A percentile compares a stretch with the other conserved stretches of the same genome.
phyloP scores from a whole-genome alignment of 768 basidiomycete genomes.

The Panus rudis region DNA sequence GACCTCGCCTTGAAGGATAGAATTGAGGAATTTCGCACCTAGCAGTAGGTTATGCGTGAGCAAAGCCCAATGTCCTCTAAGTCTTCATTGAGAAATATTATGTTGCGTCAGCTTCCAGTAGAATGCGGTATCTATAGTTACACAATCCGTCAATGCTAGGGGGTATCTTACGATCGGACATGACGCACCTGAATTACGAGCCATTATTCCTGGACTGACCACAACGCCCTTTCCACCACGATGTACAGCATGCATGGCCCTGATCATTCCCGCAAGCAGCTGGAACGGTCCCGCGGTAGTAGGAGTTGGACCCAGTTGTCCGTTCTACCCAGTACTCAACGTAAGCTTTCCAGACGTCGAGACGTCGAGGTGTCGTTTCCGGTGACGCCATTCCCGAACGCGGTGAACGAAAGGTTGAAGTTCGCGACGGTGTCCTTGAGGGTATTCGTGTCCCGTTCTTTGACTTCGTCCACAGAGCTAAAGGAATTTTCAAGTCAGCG shows the following conservation, averaged over 20 bases:
- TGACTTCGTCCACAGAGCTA: conserved; percentile 25
- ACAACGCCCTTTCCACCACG: conserved; percentile 17
- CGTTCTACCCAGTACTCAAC: conserved; percentile 30
- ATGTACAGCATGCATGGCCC: conserved; percentile 26
- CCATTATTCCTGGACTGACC: conserved; percentile 34
- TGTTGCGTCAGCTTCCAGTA: conserved; percentile 41
- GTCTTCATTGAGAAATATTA: too few species aligned
- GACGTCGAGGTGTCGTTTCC: conserved; percentile 16
- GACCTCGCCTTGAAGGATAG: too few species aligned
- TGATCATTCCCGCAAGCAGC: conserved; percentile 38
- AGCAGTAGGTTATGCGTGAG: too few species aligned
- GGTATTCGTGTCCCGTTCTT: conserved; percentile 23
- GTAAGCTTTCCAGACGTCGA: conserved; percentile 29
- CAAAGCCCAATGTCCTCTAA: too few species aligned
- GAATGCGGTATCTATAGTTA: conserved; percentile 31
- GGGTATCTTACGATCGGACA: too few species aligned
- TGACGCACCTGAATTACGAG: conserved; percentile 30
- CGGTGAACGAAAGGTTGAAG: conserved; percentile 34
- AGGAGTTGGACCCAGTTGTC: conserved; percentile 39
- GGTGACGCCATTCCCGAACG: conserved; percentile 35
- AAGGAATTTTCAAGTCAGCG: background rate
- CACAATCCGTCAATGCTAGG: background rate
- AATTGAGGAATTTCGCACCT: too few species aligned
- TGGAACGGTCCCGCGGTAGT: conserved; percentile 28
- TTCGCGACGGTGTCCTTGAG: conserved; percentile 24